These are phyloP conservation scores for Neonectria hederae DNA, from an alignment of 2,329 filamentous ascomycete genomes.

Conservation along the genomic window DNA sequence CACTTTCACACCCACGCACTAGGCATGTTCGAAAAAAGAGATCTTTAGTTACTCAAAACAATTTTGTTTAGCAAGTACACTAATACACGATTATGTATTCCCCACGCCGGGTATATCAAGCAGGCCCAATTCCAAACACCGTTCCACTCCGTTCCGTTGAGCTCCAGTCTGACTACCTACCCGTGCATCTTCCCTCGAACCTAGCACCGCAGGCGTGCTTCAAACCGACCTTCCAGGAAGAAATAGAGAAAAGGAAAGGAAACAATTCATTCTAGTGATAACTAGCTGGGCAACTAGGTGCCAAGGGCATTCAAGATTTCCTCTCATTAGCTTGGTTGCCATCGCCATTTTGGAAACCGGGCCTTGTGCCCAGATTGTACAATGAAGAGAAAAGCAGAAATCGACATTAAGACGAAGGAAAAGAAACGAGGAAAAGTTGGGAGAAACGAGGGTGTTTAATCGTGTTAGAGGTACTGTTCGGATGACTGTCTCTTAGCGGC, in stretches of 20 bases:
- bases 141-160: constrained; percentile 34
- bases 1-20: not conserved
- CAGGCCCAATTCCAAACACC: constrained; percentile 38
- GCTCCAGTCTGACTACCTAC: constrained; percentile 34
- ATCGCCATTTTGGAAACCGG: constrained; percentile 15
- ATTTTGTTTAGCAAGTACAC: constrained; percentile 25
- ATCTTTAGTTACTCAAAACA: not conserved
- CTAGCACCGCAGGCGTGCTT: constrained; percentile 19
- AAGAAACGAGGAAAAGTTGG: not conserved
- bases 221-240: constrained; percentile 21
- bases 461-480: not conserved
- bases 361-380: constrained; percentile 24
- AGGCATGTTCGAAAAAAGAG: not conserved
- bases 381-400: constrained; percentile 16
- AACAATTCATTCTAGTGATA: constrained; percentile 33
- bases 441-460: not conserved
- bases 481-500: not conserved
- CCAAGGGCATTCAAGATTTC: constrained; percentile 19
- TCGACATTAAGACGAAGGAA: constrained; percentile 5
- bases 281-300: constrained; percentile 11
- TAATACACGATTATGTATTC: constrained; percentile 30
- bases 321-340: constrained; percentile 19
- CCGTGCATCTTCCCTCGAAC: constrained; percentile 22
- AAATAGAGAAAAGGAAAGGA: constrained; percentile 17
- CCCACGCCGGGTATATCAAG: constrained; percentile 43